Conservation (phyloP, 805 yeast species). For the Starmera caribaea region DNA sequence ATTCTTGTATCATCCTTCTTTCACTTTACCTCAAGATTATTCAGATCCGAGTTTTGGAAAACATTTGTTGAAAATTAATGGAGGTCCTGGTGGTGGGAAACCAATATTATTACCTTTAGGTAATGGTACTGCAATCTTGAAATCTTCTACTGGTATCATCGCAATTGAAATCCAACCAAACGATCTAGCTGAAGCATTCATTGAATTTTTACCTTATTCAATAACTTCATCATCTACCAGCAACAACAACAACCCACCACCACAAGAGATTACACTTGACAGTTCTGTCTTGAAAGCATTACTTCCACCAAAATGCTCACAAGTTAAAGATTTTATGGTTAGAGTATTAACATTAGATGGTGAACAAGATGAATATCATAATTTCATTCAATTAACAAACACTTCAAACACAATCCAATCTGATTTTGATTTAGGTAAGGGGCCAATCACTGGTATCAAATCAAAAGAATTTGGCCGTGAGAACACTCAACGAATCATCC, state of each 20-base stretch:
- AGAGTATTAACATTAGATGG: conserved; percentile 53
- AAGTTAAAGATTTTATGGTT: conserved; percentile 28
- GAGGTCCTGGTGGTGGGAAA: conserved; percentile 21
- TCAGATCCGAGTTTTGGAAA: conserved; percentile 31
- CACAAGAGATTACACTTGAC: conserved; percentile 37
- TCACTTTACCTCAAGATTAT: conserved; percentile 58
- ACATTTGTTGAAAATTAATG: conserved; percentile 2
- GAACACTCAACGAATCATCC: conserved; percentile 15
- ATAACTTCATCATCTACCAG: conserved; percentile 53
- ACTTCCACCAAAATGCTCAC: conserved; percentile 23
- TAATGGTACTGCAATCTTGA: conserved; percentile 33
- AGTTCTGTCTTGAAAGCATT: conserved; percentile 32
- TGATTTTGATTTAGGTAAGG: conserved; percentile 35
- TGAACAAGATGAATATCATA: conserved; percentile 41
- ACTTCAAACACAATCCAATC: conserved; percentile 7
- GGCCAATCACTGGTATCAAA: conserved; percentile 28
- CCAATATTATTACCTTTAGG: conserved; percentile 40
- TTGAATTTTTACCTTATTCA: conserved; percentile 50
- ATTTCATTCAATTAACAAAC: conserved; percentile 27
- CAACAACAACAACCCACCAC: conserved; percentile 13
- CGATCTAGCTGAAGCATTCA: conserved; percentile 34
- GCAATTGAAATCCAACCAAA: conserved; percentile 55
- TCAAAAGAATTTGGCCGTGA: conserved; percentile 24
- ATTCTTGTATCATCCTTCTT: conserved; percentile 74
- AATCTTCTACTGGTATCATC: conserved; percentile 59